These are phyloP conservation scores for Pythium aristosporum DNA, from an alignment of 352 stramenopile species.

Conservation along the genomic window DNA sequence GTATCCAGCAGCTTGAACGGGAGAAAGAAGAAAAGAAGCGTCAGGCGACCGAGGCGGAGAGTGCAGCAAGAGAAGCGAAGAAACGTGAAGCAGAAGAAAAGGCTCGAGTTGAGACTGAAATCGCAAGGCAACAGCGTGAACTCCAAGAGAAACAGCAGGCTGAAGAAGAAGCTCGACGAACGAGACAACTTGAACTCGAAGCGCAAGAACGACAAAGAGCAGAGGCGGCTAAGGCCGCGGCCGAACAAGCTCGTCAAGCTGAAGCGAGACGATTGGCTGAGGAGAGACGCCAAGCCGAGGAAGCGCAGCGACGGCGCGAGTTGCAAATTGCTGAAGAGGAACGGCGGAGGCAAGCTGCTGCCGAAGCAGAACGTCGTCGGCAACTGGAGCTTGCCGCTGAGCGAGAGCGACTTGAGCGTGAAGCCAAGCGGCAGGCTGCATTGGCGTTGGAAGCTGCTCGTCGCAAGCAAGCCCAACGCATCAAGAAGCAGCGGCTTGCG, in stretches of 20 bases:
- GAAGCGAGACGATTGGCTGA: constrained; percentile 23
- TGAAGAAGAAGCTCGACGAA: constrained; percentile 21
- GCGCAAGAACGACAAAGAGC: constrained; percentile 10
- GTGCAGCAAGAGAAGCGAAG: constrained; percentile 7
- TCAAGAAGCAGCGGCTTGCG: constrained; percentile 49
- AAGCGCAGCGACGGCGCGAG: constrained; percentile 12
- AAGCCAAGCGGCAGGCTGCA: constrained; percentile 47
- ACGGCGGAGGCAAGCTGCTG: constrained; percentile 32
- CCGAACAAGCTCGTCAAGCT: constrained; percentile 20
- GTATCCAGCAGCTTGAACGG: constrained; percentile 33
- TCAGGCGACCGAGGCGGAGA: constrained; percentile 1
- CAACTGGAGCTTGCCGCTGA: constrained; percentile 42
- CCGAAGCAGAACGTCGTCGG: constrained; percentile 39
- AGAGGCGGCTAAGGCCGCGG: constrained; percentile 15
- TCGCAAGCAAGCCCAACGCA: constrained; percentile 32
- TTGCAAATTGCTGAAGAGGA: constrained; percentile 44
- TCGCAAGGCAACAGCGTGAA: constrained; percentile 11
- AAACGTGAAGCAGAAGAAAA: constrained; percentile 47
- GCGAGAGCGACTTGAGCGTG: constrained; percentile 35
- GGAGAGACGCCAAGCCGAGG: constrained; percentile 20
- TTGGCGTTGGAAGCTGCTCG: constrained; percentile 49
- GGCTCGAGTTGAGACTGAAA: constrained; percentile 18
- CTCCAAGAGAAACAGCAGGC: constrained; percentile 17
- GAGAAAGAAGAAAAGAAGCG: constrained; percentile 50
- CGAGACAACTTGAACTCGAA: constrained; percentile 15